phyloP scores from a whole-genome alignment of 2,329 filamentous ascomycete genomes.

The Aspergillus nomiae region DNA sequence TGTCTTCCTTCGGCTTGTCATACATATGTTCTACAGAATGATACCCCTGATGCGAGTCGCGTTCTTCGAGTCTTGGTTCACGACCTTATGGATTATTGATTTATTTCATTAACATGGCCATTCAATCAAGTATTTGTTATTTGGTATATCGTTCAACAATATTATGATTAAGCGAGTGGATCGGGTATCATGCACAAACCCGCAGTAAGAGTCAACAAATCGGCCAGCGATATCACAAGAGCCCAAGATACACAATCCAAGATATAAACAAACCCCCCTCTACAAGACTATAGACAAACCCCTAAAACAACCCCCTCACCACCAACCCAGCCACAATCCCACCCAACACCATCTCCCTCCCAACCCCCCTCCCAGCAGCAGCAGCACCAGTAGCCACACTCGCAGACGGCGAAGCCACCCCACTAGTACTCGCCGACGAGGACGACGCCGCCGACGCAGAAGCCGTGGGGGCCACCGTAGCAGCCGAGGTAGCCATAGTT shows the following conservation, averaged over 20 bases:
- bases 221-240: constrained; percentile 2
- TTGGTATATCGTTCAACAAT: neutral
- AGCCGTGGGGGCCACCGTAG: neutral
- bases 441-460: neutral
- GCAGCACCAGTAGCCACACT: neutral
- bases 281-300: neutral
- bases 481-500: constrained; percentile 2
- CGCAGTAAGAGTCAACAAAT: neutral
- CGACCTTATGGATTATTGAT: neutral
- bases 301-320: neutral
- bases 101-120: neutral
- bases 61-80: neutral
- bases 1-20: too few relatives aligned
- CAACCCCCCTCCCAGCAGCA: neutral
- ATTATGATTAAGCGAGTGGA: neutral
- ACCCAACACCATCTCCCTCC: constrained; percentile 5
- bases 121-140: neutral
- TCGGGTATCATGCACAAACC: neutral
- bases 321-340: constrained; percentile 1
- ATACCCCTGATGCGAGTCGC: neutral
- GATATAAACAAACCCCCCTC: neutral
- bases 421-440: constrained; percentile 1
- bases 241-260: neutral
- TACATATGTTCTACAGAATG: too few relatives aligned
- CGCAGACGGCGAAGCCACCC: neutral